Conservation (phyloP, 305 asterid species). For the Plantago coronopus region DNA sequence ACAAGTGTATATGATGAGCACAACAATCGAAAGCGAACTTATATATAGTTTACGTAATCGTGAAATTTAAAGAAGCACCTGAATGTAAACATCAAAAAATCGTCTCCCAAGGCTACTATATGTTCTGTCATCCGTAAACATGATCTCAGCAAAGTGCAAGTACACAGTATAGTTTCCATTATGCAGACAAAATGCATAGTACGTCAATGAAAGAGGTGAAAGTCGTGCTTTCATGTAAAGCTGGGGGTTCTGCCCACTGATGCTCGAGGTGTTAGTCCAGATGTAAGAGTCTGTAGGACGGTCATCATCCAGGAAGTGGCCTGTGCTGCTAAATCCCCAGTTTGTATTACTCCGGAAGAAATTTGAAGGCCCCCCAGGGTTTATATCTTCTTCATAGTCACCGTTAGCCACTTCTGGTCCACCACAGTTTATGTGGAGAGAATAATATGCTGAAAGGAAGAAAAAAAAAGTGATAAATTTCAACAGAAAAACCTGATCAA, state of each 20-base stretch:
- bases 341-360: background rate
- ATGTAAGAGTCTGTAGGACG: slow-evolving; percentile 17
- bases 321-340: slow-evolving; percentile 29
- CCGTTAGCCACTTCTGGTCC: background rate
- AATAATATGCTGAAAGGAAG: slow-evolving; percentile 17
- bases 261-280: slow-evolving; percentile 18
- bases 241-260: slow-evolving; percentile 21
- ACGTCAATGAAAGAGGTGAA: slow-evolving; percentile 42
- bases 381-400: slow-evolving; percentile 13
- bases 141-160: slow-evolving; percentile 47
- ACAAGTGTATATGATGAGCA: too few relatives aligned
- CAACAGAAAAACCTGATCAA: background rate
- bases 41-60: too few relatives aligned
- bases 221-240: slow-evolving; percentile 38
- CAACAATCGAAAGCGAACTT: too few relatives aligned
- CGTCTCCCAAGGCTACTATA: slow-evolving; percentile 44
- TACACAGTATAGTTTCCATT: slow-evolving; percentile 41
- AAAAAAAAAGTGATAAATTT: slow-evolving; percentile 31
- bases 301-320: slow-evolving; percentile 17
- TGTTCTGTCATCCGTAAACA: slow-evolving; percentile 32
- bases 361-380: slow-evolving; percentile 18
- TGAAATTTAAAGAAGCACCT: slow-evolving; percentile 32
- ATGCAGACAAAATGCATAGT: slow-evolving; percentile 36
- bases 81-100: slow-evolving; percentile 44
- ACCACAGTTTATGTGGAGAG: slow-evolving; percentile 26